Base-by-base conservation (phyloP, 2,329 filamentous ascomycete genomes). In the Exophiala sp. region DNA sequence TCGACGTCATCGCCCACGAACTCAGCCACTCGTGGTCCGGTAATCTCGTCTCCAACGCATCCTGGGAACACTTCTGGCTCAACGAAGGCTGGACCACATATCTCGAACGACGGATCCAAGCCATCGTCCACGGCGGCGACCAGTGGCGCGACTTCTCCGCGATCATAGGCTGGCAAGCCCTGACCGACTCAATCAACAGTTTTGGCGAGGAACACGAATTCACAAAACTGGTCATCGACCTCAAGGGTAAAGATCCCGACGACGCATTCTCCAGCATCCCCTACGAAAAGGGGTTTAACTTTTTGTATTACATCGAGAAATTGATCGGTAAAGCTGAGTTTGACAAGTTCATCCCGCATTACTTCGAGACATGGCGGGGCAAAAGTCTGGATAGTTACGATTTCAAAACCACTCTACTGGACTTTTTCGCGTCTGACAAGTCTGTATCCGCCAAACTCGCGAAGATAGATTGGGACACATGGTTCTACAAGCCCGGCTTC, bases 271-370 rank as follows among this genome's bases (percentile, higher is more conserved):
- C 88, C 62, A 88, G 84, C 21, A 79, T 97, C 33, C 91, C 94
- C 0, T 99, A 99, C 66, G 92, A 97, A 69, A 97, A 99, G 73
- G 92, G 92, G 3, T 97, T 96, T 72, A 88, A 89, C 67, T 95
- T 97, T 71, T 78, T 99, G 42, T 96, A 91, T 71, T 86, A 91
- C 65, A 84, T 99, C 11, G 94, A 99, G 66, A 87, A 86, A 43
- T 76, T 96, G 1, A 80, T 97, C 3, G 89, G 90, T 34, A 87
- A 88, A 57, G 79, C 86, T n/a, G 87, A 88, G 68, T 99, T 94
- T 75, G 89, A 97, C 77, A 87, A 85, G 64, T 99, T 97, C 72
- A 96, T 97, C 66, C 91, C 91, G 12, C 85, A 96, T 71, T 96
- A 97, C 75, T 97, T 97, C 70, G 84, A 80, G 29, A 89, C 82